Evolutionary conservation across 352 stramenopile genomes (phyloP).

Genomic region (Phytopythium litorale): DNA sequence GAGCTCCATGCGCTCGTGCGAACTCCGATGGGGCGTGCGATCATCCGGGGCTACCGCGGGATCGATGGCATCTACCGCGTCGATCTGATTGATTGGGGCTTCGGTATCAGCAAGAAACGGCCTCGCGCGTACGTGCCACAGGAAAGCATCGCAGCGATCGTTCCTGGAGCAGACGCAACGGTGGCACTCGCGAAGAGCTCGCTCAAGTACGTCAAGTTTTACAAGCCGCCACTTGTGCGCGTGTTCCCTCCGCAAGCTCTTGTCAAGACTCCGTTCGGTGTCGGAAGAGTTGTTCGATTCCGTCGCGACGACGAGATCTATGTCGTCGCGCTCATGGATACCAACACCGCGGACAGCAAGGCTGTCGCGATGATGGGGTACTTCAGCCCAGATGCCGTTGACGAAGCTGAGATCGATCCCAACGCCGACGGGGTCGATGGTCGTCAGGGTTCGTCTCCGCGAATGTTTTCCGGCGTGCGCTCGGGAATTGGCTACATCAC

Average conservation of each 20-base stretch:
- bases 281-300: constrained; percentile 57
- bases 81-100: constrained; percentile 67
- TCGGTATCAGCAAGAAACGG: constrained; percentile 29
- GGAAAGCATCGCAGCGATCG: constrained; percentile 40
- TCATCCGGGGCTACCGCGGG: constrained; percentile 64
- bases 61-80: constrained; percentile 82
- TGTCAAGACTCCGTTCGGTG: constrained; percentile 78
- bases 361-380: constrained; percentile 28
- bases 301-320: constrained; percentile 72
- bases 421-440: constrained; percentile 27
- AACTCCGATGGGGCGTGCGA: constrained; percentile 59
- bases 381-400: constrained; percentile 42
- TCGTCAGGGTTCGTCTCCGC: constrained; percentile 39
- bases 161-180: constrained; percentile 9
- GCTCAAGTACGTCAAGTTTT: constrained; percentile 56
- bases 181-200: constrained; percentile 29
- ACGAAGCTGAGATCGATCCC: constrained; percentile 12
- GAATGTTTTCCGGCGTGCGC: constrained; percentile 71
- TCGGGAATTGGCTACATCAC: constrained; percentile 76
- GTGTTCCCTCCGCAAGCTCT: constrained; percentile 48
- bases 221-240: constrained; percentile 30
- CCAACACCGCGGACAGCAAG: not conserved
- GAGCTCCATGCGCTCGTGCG: constrained; percentile 50
- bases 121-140: constrained; percentile 53
- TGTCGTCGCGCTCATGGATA: constrained; percentile 39